Evolutionary conservation across 345 rosid genomes (phyloP).

Genomic region (Iberis pinnata): DNA sequence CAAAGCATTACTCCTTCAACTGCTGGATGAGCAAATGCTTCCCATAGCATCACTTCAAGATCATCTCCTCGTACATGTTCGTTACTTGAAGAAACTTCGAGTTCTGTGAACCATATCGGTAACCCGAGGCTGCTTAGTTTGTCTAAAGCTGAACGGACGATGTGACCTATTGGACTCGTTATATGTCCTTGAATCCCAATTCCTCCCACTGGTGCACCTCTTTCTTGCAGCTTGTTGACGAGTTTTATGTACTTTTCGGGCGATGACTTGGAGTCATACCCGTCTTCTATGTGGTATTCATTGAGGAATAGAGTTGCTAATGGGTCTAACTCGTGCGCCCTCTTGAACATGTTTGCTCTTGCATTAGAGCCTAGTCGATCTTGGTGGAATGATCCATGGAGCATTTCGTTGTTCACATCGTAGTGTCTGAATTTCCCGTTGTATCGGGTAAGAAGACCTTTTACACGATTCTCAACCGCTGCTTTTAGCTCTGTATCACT

Average conservation of each 20-base stretch:
- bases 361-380: too few relatives aligned
- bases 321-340: slow-evolving; percentile 67
- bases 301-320: slow-evolving; percentile 67
- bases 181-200: slow-evolving; percentile 93
- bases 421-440: slow-evolving; percentile 84
- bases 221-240: slow-evolving; percentile 55
- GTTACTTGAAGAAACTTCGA: slow-evolving; percentile 72
- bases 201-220: slow-evolving; percentile 82
- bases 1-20: slow-evolving; percentile 91
- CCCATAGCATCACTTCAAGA: slow-evolving; percentile 88
- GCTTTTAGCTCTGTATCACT: slow-evolving; percentile 44
- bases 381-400: slow-evolving; percentile 88
- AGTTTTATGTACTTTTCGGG: slow-evolving; percentile 70
- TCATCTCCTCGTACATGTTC: slow-evolving; percentile 87
- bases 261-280: slow-evolving; percentile 60
- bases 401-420: slow-evolving; percentile 94
- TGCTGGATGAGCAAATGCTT: slow-evolving; percentile 84
- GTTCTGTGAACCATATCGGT: slow-evolving; percentile 93
- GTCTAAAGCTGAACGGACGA: slow-evolving; percentile 64
- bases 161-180: slow-evolving; percentile 75
- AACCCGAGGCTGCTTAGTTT: slow-evolving; percentile 62
- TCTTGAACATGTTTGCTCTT: too few relatives aligned
- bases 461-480: slow-evolving; percentile 67
- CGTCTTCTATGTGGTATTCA: slow-evolving; percentile 89
- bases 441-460: slow-evolving; percentile 61